A percentile compares a stretch with the other conserved stretches of the same genome.
Conservation (phyloP, 2,329 filamentous ascomycete genomes). For the Phyllosticta citribraziliensis region DNA sequence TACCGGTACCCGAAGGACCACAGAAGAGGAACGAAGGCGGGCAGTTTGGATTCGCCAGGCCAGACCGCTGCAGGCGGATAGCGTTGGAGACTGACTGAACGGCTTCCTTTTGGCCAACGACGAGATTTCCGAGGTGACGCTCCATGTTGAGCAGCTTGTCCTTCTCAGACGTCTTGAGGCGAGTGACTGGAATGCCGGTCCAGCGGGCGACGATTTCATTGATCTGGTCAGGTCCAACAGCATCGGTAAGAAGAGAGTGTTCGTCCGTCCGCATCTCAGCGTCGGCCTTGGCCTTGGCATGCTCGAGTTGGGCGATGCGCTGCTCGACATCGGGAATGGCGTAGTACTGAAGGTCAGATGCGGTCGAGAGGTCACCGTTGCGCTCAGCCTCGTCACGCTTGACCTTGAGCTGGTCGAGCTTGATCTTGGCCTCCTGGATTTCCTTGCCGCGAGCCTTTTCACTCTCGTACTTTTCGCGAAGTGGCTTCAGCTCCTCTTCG, state of each 20-base stretch:
- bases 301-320: conserved; percentile 72
- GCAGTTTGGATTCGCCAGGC: conserved; percentile 89
- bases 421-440: conserved; percentile 89
- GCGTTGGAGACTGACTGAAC: conserved; percentile 90
- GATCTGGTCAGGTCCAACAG: conserved; percentile 95
- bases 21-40: conserved; percentile 98
- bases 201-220: conserved; percentile 95
- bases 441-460: conserved; percentile 86
- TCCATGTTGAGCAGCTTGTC: conserved; percentile 99
- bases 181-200: conserved; percentile 96
- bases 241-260: conserved; percentile 70
- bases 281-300: conserved; percentile 69
- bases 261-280: conserved; percentile 47
- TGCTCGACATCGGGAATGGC: conserved; percentile 86
- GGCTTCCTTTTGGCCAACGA: conserved; percentile 90
- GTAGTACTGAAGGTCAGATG: conserved; percentile 93
- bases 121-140: conserved; percentile 67
- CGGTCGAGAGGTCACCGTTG: conserved; percentile 71
- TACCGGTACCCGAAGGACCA: conserved; percentile 94
- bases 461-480: conserved; percentile 90
- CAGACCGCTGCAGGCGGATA: conserved; percentile 88
- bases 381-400: conserved; percentile 92
- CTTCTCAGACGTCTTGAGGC: conserved; percentile 90
- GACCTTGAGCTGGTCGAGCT: conserved; percentile 82
- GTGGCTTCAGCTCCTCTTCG: conserved; percentile 80